These are phyloP conservation scores for Terana coerulea DNA, from an alignment of 768 basidiomycete species.

Conservation along the genomic window DNA sequence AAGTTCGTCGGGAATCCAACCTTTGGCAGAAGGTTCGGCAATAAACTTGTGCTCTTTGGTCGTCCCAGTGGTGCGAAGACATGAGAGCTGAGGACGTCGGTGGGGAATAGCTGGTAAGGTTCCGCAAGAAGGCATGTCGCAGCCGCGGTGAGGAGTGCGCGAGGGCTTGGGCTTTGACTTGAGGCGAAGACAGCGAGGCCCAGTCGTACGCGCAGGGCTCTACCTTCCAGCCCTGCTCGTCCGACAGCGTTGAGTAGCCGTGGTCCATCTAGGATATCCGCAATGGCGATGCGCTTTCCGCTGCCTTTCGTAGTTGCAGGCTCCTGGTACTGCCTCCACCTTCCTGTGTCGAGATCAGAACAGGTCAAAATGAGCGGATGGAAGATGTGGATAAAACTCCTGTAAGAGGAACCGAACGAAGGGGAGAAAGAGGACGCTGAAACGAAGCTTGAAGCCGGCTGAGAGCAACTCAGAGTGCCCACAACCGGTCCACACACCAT, in stretches of 20 bases:
- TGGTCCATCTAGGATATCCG: not conserved
- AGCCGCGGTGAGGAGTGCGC: constrained; percentile 4
- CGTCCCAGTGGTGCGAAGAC: not conserved
- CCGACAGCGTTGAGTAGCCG: not conserved
- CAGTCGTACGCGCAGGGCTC: not conserved
- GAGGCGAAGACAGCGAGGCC: not conserved
- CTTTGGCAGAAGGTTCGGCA: not conserved
- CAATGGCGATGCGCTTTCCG: too few species aligned
- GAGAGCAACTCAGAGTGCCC: too few species aligned
- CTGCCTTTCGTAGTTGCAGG: not conserved
- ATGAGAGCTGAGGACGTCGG: not conserved
- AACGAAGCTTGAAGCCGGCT: too few species aligned
- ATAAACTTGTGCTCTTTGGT: not conserved
- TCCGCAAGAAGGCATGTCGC: constrained; percentile 9
- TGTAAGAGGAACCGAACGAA: too few species aligned
- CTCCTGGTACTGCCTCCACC: not conserved
- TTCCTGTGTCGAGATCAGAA: not conserved
- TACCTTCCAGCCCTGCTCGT: not conserved
- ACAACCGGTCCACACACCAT: too few species aligned
- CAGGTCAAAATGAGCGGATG: not conserved
- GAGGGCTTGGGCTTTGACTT: not conserved
- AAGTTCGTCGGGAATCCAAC: not conserved
- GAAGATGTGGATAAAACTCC: not conserved
- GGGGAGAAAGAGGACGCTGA: too few species aligned
- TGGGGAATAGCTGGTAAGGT: not conserved